Conservation (phyloP, 2,329 filamentous ascomycete species). For the Lachnellula cervina region DNA sequence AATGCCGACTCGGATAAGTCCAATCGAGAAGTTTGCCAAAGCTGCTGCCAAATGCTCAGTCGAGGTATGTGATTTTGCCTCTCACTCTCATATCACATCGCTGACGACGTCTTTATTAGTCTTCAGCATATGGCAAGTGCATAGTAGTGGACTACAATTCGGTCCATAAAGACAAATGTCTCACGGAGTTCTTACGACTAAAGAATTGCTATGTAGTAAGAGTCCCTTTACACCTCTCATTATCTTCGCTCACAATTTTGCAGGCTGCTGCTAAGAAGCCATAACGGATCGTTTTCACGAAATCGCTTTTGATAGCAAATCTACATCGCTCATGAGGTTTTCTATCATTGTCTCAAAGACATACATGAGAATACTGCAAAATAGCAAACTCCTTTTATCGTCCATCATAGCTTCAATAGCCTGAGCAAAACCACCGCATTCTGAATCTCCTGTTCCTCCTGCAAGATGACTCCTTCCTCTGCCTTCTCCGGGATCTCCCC, state of each 20-base stretch:
- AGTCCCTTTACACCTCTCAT: slow-evolving; percentile 1
- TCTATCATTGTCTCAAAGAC: slow-evolving; percentile 2
- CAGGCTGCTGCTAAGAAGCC: slow-evolving; percentile 50
- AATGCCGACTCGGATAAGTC: slow-evolving; percentile 44
- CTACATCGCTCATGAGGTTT: slow-evolving; percentile 2
- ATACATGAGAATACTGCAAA: background rate
- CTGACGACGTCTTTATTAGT: slow-evolving; percentile 45
- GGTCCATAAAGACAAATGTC: slow-evolving; percentile 86
- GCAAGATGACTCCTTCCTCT: slow-evolving; percentile 61
- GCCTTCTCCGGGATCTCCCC: slow-evolving; percentile 41
- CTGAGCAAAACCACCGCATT: slow-evolving; percentile 76
- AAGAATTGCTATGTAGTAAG: slow-evolving; percentile 85
- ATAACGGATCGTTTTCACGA: slow-evolving; percentile 22
- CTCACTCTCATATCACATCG: background rate
- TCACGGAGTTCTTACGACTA: slow-evolving; percentile 74
- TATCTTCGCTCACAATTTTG: slow-evolving; percentile 13
- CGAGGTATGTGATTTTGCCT: slow-evolving; percentile 45
- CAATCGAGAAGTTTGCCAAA: slow-evolving; percentile 64
- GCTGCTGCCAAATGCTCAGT: slow-evolving; percentile 60
- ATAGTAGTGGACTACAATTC: slow-evolving; percentile 86
- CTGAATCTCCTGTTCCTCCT: slow-evolving; percentile 83
- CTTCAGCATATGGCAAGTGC: slow-evolving; percentile 83
- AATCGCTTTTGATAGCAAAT: slow-evolving; percentile 4
- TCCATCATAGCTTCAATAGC: slow-evolving; percentile 62
- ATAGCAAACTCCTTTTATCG: background rate